Conservation (phyloP, 2,329 filamentous ascomycete species). For the Trichoderma semiorbis region DNA sequence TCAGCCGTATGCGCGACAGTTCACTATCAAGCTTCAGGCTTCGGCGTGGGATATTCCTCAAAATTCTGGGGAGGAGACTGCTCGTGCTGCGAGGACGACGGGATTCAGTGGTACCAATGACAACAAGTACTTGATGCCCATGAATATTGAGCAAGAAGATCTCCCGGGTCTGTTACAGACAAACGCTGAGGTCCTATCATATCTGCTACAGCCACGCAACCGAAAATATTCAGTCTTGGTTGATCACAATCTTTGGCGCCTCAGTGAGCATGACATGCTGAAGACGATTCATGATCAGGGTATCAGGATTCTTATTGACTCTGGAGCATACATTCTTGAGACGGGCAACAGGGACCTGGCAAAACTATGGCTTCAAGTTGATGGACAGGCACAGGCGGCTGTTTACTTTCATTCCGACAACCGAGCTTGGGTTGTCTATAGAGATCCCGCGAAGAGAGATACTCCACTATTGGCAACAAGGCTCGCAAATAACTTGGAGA, state of each 20-base stretch:
- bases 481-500: slow-evolving; percentile 49
- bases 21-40: slow-evolving; percentile 58
- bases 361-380: slow-evolving; percentile 47
- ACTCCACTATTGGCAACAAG: slow-evolving; percentile 51
- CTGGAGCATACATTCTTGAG: slow-evolving; percentile 62
- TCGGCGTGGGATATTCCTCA: slow-evolving; percentile 67
- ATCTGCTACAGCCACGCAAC: slow-evolving; percentile 53
- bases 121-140: slow-evolving; percentile 54
- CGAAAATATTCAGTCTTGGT: slow-evolving; percentile 40
- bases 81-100: slow-evolving; percentile 45
- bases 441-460: slow-evolving; percentile 35
- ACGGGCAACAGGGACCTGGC: slow-evolving; percentile 52
- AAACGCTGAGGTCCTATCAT: slow-evolving; percentile 60
- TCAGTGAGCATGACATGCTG: slow-evolving; percentile 47
- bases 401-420: slow-evolving; percentile 49
- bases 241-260: slow-evolving; percentile 30
- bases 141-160: slow-evolving; percentile 58
- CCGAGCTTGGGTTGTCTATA: slow-evolving; percentile 23
- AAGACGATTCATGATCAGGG: slow-evolving; percentile 29
- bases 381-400: slow-evolving; percentile 44
- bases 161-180: slow-evolving; percentile 54
- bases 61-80: slow-evolving; percentile 22
- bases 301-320: slow-evolving; percentile 59
- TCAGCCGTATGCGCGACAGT: slow-evolving; percentile 61
- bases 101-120: slow-evolving; percentile 74